Base-by-base conservation (phyloP, 1,284 basidiomycete species). In the Cryptococcus jaspeensis region DNA sequence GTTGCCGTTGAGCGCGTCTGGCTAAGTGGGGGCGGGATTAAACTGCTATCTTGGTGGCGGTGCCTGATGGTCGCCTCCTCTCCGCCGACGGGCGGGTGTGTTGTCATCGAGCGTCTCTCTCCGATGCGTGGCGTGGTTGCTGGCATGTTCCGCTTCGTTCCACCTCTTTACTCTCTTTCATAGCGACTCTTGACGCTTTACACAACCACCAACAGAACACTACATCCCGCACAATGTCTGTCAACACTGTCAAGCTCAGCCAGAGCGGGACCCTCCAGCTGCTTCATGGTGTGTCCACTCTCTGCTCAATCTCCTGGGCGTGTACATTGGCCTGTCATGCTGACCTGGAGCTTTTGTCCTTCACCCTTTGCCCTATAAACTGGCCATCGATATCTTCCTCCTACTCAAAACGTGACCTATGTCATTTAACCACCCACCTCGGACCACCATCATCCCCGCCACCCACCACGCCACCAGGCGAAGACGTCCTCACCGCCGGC, bases 401-500 rank as follows among this genome's bases (percentile, higher is more conserved):
- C n/a, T n/a, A n/a, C n/a, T n/a, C n/a, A n/a, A n/a, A n/a, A n/a
- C n/a, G n/a, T n/a, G n/a, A n/a, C n/a, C n/a, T n/a, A n/a, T n/a
- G n/a, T n/a, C n/a, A n/a, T n/a, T n/a, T n/a, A n/a, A n/a, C n/a
- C n/a, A n/a, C n/a, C n/a, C n/a, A n/a, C n/a, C n/a, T n/a, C n/a
- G n/a, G n/a, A n/a, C n/a, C n/a, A n/a, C n/a, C n/a, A n/a, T n/a
- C n/a, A n/a, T n/a, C n/a, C n/a, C n/a, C n/a, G n/a, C n/a, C n/a
- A n/a, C n/a, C n/a, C n/a, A n/a, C n/a, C n/a, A n/a, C n/a, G n/a
- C n/a, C 28, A 32, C 28, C 52, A 69, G 71, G 65, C 46, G 74
- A 76, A 55, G 53, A 62, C 12, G 50, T 67, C 22, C 58, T 73
- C 12, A 69, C 67, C 0, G 52, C 62, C 18, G 66, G 65, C 8